Evolutionary conservation across 495 filamentous ascomycete species (phyloP).

Genomic region (Tuber umbilicatum): DNA sequence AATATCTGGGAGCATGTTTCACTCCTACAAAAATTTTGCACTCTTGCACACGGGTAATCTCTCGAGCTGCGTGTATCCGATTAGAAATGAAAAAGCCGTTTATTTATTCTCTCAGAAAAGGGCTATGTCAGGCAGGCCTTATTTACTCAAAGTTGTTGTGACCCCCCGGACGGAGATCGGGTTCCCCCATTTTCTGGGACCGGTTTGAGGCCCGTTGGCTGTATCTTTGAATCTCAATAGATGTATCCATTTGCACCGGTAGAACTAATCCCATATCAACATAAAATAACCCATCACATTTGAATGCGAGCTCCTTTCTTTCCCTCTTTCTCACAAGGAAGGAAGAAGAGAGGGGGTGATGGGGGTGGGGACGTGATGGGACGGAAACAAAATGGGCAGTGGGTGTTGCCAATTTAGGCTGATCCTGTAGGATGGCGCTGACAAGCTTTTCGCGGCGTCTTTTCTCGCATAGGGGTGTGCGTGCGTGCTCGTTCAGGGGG

Average conservation of each 20-base stretch:
- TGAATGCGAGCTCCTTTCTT: not conserved
- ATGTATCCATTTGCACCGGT: not conserved
- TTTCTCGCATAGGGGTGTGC: not conserved
- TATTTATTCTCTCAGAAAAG: not conserved
- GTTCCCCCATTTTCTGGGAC: not conserved
- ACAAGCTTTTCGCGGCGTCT: not conserved
- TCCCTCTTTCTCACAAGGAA: not conserved
- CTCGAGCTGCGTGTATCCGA: not conserved
- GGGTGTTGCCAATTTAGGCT: constrained; percentile 1
- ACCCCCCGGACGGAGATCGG: not conserved
- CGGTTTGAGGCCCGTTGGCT: not conserved
- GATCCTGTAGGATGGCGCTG: constrained; percentile 1
- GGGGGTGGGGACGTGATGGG: not conserved
- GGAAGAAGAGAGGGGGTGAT: not conserved
- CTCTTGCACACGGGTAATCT: not conserved
- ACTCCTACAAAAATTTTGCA: not conserved
- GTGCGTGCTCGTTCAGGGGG: constrained; percentile 3
- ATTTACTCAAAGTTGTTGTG: not conserved
- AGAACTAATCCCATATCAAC: not conserved
- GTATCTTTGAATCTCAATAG: not conserved
- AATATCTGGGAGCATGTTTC: not conserved
- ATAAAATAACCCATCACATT: not conserved
- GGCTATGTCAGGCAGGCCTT: not conserved
- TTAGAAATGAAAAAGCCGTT: not conserved
- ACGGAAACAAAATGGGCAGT: not conserved